Conservation (phyloP, 78 protist species). For the Dictyostelium firmibasis region DNA sequence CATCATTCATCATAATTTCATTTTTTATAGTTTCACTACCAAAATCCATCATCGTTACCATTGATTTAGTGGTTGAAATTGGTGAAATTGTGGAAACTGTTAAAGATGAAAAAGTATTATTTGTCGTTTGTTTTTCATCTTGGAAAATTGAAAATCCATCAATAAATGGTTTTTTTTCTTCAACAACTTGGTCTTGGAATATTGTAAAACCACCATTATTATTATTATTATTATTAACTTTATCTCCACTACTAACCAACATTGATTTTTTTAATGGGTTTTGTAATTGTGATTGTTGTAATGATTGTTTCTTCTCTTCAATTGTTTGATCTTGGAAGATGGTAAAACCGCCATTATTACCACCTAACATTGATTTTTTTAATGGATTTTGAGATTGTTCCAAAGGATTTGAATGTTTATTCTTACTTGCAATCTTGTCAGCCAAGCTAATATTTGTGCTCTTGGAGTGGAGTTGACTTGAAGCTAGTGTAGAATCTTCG, state of each 20-base stretch:
- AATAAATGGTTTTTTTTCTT: neutral
- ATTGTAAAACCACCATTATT: neutral
- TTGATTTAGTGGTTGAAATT: neutral
- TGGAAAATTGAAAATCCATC: neutral
- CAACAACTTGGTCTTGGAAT: neutral
- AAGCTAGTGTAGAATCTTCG: neutral
- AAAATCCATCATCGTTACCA: neutral
- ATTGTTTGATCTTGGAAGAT: neutral
- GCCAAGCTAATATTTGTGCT: neutral
- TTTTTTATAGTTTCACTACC: neutral
- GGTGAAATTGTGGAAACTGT: neutral
- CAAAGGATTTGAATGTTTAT: neutral
- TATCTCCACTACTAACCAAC: neutral
- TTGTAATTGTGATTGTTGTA: neutral
- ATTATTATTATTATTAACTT: neutral
- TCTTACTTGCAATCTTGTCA: slow-evolving; percentile 2
- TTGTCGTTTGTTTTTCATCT: neutral
- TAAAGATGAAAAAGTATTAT: neutral
- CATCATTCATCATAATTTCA: neutral
- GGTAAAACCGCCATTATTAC: neutral
- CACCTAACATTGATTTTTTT: neutral
- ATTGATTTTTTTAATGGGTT: neutral
- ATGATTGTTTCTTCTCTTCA: neutral
- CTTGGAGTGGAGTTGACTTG: neutral
- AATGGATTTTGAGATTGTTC: neutral